Evolutionary conservation across 805 yeast genomes (phyloP).

Genomic region (Starmerella apis): DNA sequence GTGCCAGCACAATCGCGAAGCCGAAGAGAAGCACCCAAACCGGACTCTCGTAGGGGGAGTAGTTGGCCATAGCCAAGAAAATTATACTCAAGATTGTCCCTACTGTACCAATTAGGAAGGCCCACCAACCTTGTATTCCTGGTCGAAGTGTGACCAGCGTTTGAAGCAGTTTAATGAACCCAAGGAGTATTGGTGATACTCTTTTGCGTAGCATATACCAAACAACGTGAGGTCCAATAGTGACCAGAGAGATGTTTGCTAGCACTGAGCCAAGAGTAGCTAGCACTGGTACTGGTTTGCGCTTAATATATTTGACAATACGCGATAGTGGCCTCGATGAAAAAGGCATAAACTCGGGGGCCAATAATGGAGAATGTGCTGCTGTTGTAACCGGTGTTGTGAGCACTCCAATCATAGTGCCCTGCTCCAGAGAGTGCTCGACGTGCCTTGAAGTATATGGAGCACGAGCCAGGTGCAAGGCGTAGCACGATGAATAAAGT

Average conservation of each 20-base stretch:
- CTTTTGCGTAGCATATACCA: slow-evolving; percentile 19
- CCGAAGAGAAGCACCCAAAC: slow-evolving; percentile 11
- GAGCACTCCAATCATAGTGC: slow-evolving; percentile 17
- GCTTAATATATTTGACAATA: slow-evolving; percentile 17
- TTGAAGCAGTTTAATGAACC: slow-evolving; percentile 20
- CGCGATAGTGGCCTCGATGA: slow-evolving; percentile 18
- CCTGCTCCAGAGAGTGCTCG: slow-evolving; percentile 10
- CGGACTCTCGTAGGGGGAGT: no score
- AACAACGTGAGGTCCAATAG: slow-evolving; percentile 23
- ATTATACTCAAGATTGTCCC: slow-evolving; percentile 8
- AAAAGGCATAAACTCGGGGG: neutral
- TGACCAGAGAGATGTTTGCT: slow-evolving; percentile 19
- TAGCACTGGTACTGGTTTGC: slow-evolving; percentile 24
- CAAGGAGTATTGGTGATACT: slow-evolving; percentile 13
- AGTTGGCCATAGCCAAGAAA: neutral
- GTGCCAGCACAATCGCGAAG: slow-evolving; percentile 15
- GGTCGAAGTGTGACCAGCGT: slow-evolving; percentile 17
- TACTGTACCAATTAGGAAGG: slow-evolving; percentile 4
- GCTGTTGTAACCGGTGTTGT: slow-evolving; percentile 13
- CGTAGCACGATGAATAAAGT: slow-evolving; percentile 26
- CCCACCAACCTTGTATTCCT: slow-evolving; percentile 1
- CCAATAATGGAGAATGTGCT: neutral
- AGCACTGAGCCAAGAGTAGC: slow-evolving; percentile 22
- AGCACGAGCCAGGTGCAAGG: slow-evolving; percentile 23
- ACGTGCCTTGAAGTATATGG: neutral